phyloP scores from a whole-genome alignment of 768 basidiomycete species.

The Lactarius deliciosus region DNA sequence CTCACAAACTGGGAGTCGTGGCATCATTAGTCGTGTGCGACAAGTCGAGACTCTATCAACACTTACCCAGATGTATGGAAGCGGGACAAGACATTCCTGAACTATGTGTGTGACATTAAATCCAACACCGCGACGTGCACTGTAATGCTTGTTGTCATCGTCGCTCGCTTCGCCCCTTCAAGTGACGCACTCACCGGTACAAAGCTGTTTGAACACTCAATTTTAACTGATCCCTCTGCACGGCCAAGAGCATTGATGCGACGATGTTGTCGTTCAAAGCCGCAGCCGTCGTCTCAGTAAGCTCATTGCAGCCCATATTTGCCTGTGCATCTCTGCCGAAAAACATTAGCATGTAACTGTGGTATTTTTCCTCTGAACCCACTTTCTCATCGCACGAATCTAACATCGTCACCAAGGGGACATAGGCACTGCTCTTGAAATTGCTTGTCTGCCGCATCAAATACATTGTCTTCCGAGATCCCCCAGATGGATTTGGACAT shows the following conservation, averaged over 20 bases:
- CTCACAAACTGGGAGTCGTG: no score
- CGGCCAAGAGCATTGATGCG: not conserved
- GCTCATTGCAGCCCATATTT: not conserved
- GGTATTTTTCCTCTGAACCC: not conserved
- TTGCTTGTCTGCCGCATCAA: not conserved
- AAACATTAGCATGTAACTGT: not conserved
- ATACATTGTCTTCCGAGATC: no score
- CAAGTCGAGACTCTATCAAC: no score
- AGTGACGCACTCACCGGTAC: not conserved
- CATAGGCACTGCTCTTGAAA: not conserved
- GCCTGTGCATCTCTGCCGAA: not conserved
- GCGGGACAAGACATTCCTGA: no score
- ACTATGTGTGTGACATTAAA: no score
- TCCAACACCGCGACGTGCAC: not conserved
- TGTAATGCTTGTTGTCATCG: not conserved
- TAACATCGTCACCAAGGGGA: not conserved
- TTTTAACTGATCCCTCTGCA: not conserved
- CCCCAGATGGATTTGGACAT: no score
- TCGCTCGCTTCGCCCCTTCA: not conserved
- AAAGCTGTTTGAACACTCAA: no score
- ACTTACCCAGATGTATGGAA: no score
- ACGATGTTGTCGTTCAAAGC: not conserved
- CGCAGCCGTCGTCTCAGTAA: not conserved
- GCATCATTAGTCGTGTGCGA: no score
- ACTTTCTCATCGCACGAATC: not conserved